These are phyloP conservation scores for Berkeleyomyces rouxiae DNA, from an alignment of 2,329 filamentous ascomycete species.

Conservation along the genomic window DNA sequence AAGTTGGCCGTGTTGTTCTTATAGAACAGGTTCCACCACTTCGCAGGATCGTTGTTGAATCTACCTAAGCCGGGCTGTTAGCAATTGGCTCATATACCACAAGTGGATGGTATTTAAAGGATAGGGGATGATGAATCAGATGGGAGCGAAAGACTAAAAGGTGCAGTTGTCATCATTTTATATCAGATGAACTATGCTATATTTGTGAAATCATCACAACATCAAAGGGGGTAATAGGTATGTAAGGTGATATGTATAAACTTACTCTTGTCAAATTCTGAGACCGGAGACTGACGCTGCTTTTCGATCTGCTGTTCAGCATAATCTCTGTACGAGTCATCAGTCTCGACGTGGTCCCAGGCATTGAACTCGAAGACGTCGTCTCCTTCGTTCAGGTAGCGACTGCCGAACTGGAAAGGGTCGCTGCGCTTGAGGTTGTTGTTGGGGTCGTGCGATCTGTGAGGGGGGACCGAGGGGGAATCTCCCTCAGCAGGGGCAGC, in stretches of 20 bases:
- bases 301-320: slow-evolving; percentile 68
- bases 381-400: slow-evolving; percentile 66
- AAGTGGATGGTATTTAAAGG: slow-evolving; percentile 9
- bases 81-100: slow-evolving; percentile 8
- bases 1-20: slow-evolving; percentile 95
- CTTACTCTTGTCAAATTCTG: slow-evolving; percentile 77
- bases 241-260: slow-evolving; percentile 2
- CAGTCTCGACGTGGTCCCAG: slow-evolving; percentile 95
- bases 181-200: slow-evolving; percentile 59
- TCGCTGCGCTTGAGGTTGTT: slow-evolving; percentile 74
- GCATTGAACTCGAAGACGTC: slow-evolving; percentile 96
- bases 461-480: slow-evolving; percentile 29
- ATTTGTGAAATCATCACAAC: slow-evolving; percentile 38
- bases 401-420: slow-evolving; percentile 90
- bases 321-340: slow-evolving; percentile 74
- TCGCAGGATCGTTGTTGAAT: slow-evolving; percentile 80
- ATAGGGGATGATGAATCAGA: slow-evolving; percentile 34
- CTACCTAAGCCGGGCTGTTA: slow-evolving; percentile 33
- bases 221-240: slow-evolving; percentile 19
- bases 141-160: slow-evolving; percentile 58
- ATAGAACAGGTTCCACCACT: slow-evolving; percentile 98
- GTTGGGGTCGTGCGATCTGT: slow-evolving; percentile 53
- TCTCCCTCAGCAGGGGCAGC: background rate
- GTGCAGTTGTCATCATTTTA: slow-evolving; percentile 43
- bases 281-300: slow-evolving; percentile 75